Conservation (phyloP, 2,329 filamentous ascomycete species). For the Aureobasidium sp. region DNA sequence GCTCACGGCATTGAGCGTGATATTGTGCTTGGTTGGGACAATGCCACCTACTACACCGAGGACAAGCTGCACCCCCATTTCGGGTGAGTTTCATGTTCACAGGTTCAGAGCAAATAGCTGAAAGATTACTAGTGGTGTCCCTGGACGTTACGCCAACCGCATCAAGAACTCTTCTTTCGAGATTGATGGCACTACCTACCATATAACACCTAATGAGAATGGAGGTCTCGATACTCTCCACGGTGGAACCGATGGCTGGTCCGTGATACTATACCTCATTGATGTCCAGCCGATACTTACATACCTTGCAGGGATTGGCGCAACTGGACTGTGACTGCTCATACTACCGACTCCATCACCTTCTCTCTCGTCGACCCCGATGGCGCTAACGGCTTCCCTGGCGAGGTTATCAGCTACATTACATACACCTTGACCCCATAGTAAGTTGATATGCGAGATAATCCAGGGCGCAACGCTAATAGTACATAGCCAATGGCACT, state of each 20-base stretch:
- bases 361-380: conserved; percentile 66
- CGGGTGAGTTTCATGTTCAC: conserved; percentile 30
- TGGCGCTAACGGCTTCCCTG: conserved; percentile 69
- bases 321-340: conserved; percentile 66
- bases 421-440: conserved; percentile 59
- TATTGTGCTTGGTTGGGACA: conserved; percentile 66
- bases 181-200: conserved; percentile 37
- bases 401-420: conserved; percentile 64
- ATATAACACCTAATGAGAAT: conserved; percentile 44
- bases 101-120: not conserved
- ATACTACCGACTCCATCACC: conserved; percentile 60
- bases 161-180: conserved; percentile 54
- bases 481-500: conserved; percentile 48
- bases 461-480: conserved; percentile 19
- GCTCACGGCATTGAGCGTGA: conserved; percentile 60
- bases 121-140: not conserved
- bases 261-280: conserved; percentile 42
- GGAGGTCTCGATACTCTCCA: conserved; percentile 44
- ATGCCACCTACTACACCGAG: conserved; percentile 59
- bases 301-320: conserved; percentile 47
- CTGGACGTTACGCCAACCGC: conserved; percentile 64
- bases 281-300: conserved; percentile 46
- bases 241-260: conserved; percentile 40
- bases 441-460: not conserved
- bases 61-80: conserved; percentile 62